Evolutionary conservation across 2,329 filamentous ascomycete genomes (phyloP), one percentile per base, ranked within the genome.

Genomic region (Tolypocladium endophyticum): DNA sequence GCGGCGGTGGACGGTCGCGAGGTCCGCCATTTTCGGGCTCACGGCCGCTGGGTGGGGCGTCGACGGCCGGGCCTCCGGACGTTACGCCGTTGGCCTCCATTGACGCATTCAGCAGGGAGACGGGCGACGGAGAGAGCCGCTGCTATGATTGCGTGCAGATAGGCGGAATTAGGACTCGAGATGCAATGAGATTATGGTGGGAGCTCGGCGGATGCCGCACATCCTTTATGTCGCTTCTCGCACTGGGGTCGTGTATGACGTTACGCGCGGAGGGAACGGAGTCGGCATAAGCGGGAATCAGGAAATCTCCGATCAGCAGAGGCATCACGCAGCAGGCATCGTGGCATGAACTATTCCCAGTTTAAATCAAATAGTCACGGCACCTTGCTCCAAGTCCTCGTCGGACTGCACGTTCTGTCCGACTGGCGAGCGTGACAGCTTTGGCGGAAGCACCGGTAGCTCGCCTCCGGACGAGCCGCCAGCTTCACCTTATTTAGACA

Each of bases 1-100:
- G 64, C 38, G 59, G 64, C 30, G 45, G 59, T 35, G 4, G 39
- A n/a, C 30, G 50, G 23, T 53, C 30, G 50, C 50, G 50, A 20
- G 50, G 18, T 35, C 56, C 16, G 56, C 38, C 55, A 8, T 59
- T 58, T 28, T n/a, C 58, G 52, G 30, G 38, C 23, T 54, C 56
- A 16, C 20, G 38, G 23, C 54, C 35, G 38, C 9, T 23, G 20
- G 50, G 58, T 56, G 58, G 57, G 30, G 57, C 35, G 58, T 9
- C 41, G 23, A 55, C 6, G 39, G 39, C 43, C 50, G 25, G 53
- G 52, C 38, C 35, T 28, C 36, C 45, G 39, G 57, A 20, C 4
- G 47, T 23, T 14, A 25, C 20, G 45, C 43, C 50, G 30, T 53
- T 35, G 20, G 50, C 50, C 20, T 53, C 50, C 50, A 53, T 53